Conservation (phyloP, 805 yeast genomes). For the Sugiyamaella qingdaonensis region DNA sequence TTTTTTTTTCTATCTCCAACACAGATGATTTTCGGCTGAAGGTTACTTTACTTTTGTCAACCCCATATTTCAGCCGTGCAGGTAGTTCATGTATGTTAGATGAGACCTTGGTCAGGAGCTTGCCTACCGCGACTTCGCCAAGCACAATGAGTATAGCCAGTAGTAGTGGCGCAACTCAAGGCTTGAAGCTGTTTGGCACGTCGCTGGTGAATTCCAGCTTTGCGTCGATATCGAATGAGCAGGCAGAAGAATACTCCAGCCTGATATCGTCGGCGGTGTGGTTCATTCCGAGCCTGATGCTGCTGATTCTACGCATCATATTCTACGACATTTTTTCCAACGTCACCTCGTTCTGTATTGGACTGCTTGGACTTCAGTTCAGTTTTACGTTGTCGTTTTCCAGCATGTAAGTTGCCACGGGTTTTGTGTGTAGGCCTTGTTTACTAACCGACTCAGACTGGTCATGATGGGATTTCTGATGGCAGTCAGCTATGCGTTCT, state of each 20-base stretch:
- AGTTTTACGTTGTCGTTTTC: constrained; percentile 51
- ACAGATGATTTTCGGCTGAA: too few relatives aligned
- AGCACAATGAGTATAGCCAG: too few relatives aligned
- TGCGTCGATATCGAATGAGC: neutral
- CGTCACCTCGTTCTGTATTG: constrained; percentile 14
- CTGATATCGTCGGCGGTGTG: neutral
- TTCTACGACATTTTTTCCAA: constrained; percentile 30
- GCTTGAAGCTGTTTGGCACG: neutral
- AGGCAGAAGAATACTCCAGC: neutral
- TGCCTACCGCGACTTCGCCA: too few relatives aligned
- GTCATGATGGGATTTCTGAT: constrained; percentile 27
- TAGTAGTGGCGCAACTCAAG: too few relatives aligned
- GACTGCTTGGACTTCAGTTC: constrained; percentile 41
- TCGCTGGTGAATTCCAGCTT: neutral
- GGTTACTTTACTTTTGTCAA: neutral
- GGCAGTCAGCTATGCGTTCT: constrained; percentile 41
- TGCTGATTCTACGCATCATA: constrained; percentile 3
- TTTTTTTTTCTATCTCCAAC: too few relatives aligned
- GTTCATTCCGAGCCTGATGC: constrained; percentile 4
- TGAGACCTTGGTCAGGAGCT: too few relatives aligned
- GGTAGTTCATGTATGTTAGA: neutral
- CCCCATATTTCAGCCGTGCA: constrained; percentile 1
- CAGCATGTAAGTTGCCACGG: constrained; percentile 35
- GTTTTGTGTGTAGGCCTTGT: constrained; percentile 6
- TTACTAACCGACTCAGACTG: constrained; percentile 13